Percentiles rank a stretch among this genome's conserved stretches.
phyloP scores from a whole-genome alignment of 2,329 filamentous ascomycete species.

The Bipolaris gigantea region DNA sequence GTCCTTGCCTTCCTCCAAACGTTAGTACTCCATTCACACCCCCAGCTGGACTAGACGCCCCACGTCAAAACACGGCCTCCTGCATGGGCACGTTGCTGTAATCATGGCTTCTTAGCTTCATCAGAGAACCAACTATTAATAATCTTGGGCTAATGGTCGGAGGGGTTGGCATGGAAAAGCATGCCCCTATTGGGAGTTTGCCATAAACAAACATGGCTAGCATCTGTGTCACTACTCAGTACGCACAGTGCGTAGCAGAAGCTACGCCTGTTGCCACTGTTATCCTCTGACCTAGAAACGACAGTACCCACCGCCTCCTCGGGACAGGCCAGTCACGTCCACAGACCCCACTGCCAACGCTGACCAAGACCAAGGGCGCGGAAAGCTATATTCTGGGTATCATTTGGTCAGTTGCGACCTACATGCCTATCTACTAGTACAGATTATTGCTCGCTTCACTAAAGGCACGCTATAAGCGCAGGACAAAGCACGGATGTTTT shows the following conservation, averaged over 20 bases:
- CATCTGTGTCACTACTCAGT: not conserved
- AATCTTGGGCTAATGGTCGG: not conserved
- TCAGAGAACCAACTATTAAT: not conserved
- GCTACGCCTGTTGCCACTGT: not conserved
- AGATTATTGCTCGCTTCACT: constrained; percentile 2
- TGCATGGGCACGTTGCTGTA: not conserved
- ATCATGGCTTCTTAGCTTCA: not conserved
- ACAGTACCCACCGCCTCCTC: not conserved
- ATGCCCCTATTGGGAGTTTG: not conserved
- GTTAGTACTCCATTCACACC: not conserved
- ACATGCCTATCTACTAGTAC: constrained; percentile 13
- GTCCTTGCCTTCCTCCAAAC: not conserved
- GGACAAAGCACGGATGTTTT: not conserved
- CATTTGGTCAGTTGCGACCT: constrained; percentile 13
- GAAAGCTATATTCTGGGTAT: constrained; percentile 6
- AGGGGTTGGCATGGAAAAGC: not conserved
- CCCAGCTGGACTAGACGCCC: not conserved
- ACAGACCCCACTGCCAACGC: not conserved
- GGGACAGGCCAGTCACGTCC: not conserved
- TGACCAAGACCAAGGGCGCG: not conserved
- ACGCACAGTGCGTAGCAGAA: too few species aligned
- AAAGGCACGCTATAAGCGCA: constrained; percentile 1
- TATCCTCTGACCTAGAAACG: not conserved
- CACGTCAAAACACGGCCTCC: not conserved
- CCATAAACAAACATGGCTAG: not conserved